Evolutionary conservation across 2,329 filamentous ascomycete species (phyloP).

Genomic region (Scedosporium minutisporum): DNA sequence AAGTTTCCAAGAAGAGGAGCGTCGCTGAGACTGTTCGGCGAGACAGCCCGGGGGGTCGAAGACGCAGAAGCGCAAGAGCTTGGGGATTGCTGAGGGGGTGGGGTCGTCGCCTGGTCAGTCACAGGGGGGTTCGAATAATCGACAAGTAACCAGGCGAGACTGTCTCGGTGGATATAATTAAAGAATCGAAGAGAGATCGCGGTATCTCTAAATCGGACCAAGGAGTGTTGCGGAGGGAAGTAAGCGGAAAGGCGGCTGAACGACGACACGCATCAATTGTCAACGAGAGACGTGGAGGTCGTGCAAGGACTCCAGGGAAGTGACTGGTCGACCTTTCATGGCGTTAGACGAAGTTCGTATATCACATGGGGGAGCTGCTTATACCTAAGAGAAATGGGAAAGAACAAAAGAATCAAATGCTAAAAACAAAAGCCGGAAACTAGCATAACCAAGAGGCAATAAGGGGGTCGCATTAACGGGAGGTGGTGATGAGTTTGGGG

Average conservation of each 20-base stretch:
- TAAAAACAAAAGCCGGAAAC: neutral
- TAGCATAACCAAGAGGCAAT: neutral
- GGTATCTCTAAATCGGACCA: neutral
- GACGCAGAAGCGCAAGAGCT: neutral
- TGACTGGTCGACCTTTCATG: neutral
- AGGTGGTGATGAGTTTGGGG: neutral
- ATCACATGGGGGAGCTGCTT: neutral
- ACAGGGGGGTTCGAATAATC: neutral
- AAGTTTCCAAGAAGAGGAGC: too few relatives aligned
- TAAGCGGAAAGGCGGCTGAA: neutral
- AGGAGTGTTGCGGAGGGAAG: neutral
- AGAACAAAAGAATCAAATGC: neutral
- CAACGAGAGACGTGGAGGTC: neutral
- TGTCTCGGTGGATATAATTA: neutral
- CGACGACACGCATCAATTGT: neutral
- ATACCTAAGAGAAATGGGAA: neutral
- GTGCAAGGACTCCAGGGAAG: neutral
- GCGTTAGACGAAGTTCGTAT: neutral
- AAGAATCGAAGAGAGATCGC: neutral
- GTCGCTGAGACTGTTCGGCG: neutral
- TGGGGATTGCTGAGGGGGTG: neutral
- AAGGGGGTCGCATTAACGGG: neutral
- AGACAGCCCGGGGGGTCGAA: neutral
- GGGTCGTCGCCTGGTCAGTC: neutral
- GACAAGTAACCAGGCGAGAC: slow-evolving; percentile 13